Percentiles rank a stretch among this genome's conserved stretches.
These are phyloP conservation scores for Deinandra increscens DNA, from an alignment of 129 eudicot species.

Conservation along the genomic window DNA sequence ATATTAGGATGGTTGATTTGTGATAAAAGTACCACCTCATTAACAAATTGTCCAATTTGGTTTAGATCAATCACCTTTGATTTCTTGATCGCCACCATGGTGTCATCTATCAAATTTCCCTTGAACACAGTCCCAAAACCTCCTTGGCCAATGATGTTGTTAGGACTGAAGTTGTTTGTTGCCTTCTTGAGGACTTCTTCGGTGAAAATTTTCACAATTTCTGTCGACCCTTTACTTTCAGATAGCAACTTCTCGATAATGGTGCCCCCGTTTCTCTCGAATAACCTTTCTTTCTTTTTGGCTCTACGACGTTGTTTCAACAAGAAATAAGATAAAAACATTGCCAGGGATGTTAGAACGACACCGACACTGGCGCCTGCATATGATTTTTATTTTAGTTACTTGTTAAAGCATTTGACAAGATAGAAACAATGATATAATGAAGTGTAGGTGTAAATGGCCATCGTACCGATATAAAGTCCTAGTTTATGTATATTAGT, in stretches of 20 bases:
- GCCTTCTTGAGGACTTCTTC: slow-evolving; percentile 11
- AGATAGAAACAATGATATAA: background rate
- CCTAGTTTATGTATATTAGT: slow-evolving; percentile 18
- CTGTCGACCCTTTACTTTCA: background rate
- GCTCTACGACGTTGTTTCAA: slow-evolving; percentile 22
- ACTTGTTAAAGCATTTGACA: background rate
- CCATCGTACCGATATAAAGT: background rate
- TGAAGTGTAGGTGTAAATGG: background rate
- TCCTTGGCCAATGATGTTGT: slow-evolving; percentile 7
- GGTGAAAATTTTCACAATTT: slow-evolving; percentile 20
- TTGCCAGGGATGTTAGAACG: slow-evolving; percentile 17
- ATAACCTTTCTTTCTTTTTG: slow-evolving; percentile 20
- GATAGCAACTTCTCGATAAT: slow-evolving; percentile 29
- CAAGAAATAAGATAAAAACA: slow-evolving; percentile 13
- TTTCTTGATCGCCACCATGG: slow-evolving; percentile 27
- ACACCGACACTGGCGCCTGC: slow-evolving; percentile 25
- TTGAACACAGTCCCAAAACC: background rate
- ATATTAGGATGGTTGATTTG: slow-evolving; percentile 30
- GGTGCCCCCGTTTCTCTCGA: slow-evolving; percentile 21
- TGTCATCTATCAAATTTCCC: background rate
- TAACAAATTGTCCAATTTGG: slow-evolving; percentile 30
- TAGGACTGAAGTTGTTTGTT: slow-evolving; percentile 8
- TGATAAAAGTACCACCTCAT: slow-evolving; percentile 30
- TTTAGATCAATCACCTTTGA: slow-evolving; percentile 20
- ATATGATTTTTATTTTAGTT: background rate